Base-by-base conservation (phyloP, 2,329 filamentous ascomycete species). In the Cladosporium halotolerans region DNA sequence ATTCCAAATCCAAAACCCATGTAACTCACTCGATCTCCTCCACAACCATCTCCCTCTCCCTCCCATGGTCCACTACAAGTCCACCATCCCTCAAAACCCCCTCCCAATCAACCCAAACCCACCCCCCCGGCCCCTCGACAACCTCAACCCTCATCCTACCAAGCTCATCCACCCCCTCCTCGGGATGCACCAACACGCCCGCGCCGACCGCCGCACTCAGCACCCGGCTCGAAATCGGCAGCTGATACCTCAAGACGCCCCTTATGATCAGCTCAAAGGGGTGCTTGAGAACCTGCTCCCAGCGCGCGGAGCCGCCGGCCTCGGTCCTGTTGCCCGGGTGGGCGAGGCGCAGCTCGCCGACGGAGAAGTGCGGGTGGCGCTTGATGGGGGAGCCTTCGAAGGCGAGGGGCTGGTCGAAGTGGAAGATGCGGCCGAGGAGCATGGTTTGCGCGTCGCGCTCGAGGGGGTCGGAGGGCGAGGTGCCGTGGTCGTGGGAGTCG, bases 231-330 rank as follows among this genome's bases (percentile, higher is more conserved):
- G 75, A 80, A 52, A 85, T 71, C 7, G 82, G 82, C 3, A 85
- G 71, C 57, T 81, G 77, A 65, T 99, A 99, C 66, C 91, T 90
- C 61, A 99, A 77, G 11, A 93, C 87, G 18, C 93, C 93, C 62
- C 93, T 85, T 40, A 99, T 81, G 56, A 97, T 92, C 45, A 99
- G 79, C 61, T 96, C 89, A 62, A 97, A 99, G 42, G 92, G 88
- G 68, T 96, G 88, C 59, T 95, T 83, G 47, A 96, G 77, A 44
- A 97, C 91, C 55, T 84, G 81, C 67, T 95, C 89, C 93, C 93
- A 99, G 10, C 91, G 83, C 65, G 87, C 83, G 1, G 85, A 85
- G 8, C 92, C 93, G 39, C 88, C 87, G 41, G 81, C 76, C 65
- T 89, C 84, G 0, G 93, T 97, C 62, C 84, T 84, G 69, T 97